Conservation (phyloP, 441 rosid species). For the Biscutella laevigata region DNA sequence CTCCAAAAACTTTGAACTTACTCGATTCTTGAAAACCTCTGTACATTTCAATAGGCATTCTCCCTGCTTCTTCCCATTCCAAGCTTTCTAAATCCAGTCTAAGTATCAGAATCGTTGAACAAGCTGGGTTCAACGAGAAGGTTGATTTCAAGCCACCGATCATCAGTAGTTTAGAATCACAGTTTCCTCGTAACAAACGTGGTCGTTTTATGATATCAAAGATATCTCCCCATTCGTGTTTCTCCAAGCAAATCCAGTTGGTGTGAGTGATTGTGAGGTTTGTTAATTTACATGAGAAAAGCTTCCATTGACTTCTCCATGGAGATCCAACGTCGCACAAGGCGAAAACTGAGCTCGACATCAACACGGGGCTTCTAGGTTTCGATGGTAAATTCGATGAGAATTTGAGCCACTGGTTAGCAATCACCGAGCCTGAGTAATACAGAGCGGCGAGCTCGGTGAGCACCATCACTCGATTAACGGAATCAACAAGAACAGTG, state of each 20-base stretch:
- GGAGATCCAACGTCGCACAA: constrained; percentile 84
- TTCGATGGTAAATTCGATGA: constrained; percentile 79
- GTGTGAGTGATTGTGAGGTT: constrained; percentile 30
- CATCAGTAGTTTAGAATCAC: constrained; percentile 51
- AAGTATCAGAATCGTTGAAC: constrained; percentile 67
- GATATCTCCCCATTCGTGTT: constrained; percentile 74
- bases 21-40: constrained; percentile 58
- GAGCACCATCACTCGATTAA: constrained; percentile 60
- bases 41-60: constrained; percentile 82
- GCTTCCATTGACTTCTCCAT: constrained; percentile 83
- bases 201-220: constrained; percentile 79
- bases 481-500: constrained; percentile 57
- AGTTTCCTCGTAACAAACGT: constrained; percentile 50
- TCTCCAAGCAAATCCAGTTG: constrained; percentile 63
- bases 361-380: constrained; percentile 66
- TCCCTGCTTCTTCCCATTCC: constrained; percentile 86
- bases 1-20: constrained; percentile 87
- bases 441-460: constrained; percentile 65
- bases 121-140: constrained; percentile 55
- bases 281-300: constrained; percentile 45
- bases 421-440: constrained; percentile 31
- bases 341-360: constrained; percentile 52
- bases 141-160: constrained; percentile 69
- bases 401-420: constrained; percentile 53
- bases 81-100: constrained; percentile 62